Evolutionary conservation across 2,329 filamentous ascomycete species (phyloP).

Genomic region (Clarireedia sp.): DNA sequence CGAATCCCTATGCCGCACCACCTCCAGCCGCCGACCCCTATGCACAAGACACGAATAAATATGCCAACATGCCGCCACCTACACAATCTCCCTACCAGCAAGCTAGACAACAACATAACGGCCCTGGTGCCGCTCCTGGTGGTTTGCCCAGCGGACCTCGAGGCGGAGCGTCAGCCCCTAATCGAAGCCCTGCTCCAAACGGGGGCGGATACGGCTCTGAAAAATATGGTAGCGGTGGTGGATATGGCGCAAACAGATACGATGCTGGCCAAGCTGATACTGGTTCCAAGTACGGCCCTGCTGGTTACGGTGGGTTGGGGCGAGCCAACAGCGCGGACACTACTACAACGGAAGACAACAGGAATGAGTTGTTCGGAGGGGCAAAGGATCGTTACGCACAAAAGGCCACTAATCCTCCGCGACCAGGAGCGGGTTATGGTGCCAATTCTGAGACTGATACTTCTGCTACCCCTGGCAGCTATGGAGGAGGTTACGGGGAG

Average conservation of each 20-base stretch:
- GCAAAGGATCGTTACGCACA: constrained; percentile 30
- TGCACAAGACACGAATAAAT: constrained; percentile 48
- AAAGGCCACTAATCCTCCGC: constrained; percentile 20
- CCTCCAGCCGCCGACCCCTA: constrained; percentile 45
- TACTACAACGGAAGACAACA: constrained; percentile 40
- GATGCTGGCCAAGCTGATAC: constrained; percentile 32
- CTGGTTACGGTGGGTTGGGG: constrained; percentile 55
- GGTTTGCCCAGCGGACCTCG: constrained; percentile 22
- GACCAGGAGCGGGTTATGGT: constrained; percentile 23
- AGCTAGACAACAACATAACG: constrained; percentile 23
- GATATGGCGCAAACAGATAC: constrained; percentile 48
- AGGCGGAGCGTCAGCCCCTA: constrained; percentile 13
- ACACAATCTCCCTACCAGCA: constrained; percentile 21
- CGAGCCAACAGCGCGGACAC: constrained; percentile 36
- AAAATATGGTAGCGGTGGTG: constrained; percentile 42
- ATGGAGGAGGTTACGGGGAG: constrained; percentile 53
- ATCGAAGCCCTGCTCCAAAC: constrained; percentile 21
- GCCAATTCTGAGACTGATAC: constrained; percentile 16
- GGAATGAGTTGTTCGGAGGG: constrained; percentile 52
- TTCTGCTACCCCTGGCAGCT: constrained; percentile 22
- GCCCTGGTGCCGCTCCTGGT: constrained; percentile 19
- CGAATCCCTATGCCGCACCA: constrained; percentile 29
- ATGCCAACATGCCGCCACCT: constrained; percentile 37
- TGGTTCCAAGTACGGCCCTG: constrained; percentile 38
- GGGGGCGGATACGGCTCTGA: constrained; percentile 45